Base-by-base conservation (phyloP, 371 early-diverging fungal species). In the Choanephora cucurbitarum region DNA sequence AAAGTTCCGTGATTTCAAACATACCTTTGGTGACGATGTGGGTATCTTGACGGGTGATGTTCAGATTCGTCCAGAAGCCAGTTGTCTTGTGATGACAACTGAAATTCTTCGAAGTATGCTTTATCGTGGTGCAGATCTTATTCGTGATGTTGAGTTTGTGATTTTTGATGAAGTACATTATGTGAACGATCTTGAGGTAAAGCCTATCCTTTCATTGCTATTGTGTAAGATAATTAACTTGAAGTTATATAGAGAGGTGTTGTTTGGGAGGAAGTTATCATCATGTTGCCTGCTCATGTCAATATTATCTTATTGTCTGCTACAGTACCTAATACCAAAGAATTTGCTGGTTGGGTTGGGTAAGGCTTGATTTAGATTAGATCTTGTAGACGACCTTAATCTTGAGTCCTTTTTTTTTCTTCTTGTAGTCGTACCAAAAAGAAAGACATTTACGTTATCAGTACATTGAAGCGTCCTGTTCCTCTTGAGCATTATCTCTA, bases 251-350 rank as follows among this genome's bases (percentile, higher is more conserved):
- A 94, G 86, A 87, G 99, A 61, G 99, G 99, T 52, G 99, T 99
- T 3, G 99, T 99, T 8, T 99, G 99, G 99, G 99, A 99, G 77
- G 99, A 99, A 73, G 97, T 97, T n/a, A 97, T 99, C 54, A 99
- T 99, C 64, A 96, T 99, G 98, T 79, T 99, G 5, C 99, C 97
- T 3, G 84, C 91, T 0, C 97, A 97, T 69, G 90, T 97, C 5
- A 94, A 83, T 14, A 75, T 99, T 15, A 93, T 99, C 54, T 69
- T 99, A 41, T 81, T 99, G 19, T 97, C 97, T 28, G 99, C 99
- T 0, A 99, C 99, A 10, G 97, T 99, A 11, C 98, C 99, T n/a
- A 99, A 99, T 73, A 93, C 97, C 4, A 81, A 86, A 63, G 99
- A 99, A 73, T 99, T 99, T 86, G 97, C 98, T 21, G 97, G 96